phyloP scores from a whole-genome alignment of 331 rosid species.

The Rhamnella rubrinervis region DNA sequence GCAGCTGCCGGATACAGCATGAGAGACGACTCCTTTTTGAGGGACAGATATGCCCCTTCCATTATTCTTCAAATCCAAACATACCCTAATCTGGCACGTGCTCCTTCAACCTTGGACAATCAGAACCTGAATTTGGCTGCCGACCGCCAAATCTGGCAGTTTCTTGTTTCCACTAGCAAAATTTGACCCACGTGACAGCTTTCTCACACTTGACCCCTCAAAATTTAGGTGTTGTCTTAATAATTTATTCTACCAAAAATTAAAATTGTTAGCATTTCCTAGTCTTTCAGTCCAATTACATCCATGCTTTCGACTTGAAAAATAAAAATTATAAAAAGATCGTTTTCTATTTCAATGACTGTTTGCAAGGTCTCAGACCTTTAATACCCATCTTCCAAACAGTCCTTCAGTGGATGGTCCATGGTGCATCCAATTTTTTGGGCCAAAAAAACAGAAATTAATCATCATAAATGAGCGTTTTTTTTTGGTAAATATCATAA shows the following conservation, averaged over 20 bases:
- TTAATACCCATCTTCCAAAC: background rate
- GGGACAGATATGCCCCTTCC: slow-evolving; percentile 45
- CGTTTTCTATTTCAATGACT: too few species aligned
- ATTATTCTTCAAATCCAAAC: background rate
- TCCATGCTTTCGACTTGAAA: too few species aligned
- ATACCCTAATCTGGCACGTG: background rate
- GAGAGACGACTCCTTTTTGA: too few species aligned
- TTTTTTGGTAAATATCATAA: too few species aligned
- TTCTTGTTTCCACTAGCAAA: background rate
- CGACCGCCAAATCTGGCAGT: background rate
- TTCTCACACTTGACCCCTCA: background rate
- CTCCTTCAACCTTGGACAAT: background rate
- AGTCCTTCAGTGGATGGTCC: slow-evolving; percentile 23
- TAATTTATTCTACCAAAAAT: too few species aligned
- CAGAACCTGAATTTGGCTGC: background rate
- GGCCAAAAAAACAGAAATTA: slow-evolving; percentile 12
- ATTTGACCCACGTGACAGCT: background rate
- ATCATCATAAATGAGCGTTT: slow-evolving; percentile 4
- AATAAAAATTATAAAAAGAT: too few species aligned
- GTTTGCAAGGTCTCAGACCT: background rate
- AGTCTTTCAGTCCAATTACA: too few species aligned
- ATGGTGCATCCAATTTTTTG: slow-evolving; percentile 27
- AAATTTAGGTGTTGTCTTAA: too few species aligned
- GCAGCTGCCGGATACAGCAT: slow-evolving; percentile 39
- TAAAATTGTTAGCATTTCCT: too few species aligned